Conservation (phyloP, 2,329 filamentous ascomycete species). For the Colletotrichum coccodes region DNA sequence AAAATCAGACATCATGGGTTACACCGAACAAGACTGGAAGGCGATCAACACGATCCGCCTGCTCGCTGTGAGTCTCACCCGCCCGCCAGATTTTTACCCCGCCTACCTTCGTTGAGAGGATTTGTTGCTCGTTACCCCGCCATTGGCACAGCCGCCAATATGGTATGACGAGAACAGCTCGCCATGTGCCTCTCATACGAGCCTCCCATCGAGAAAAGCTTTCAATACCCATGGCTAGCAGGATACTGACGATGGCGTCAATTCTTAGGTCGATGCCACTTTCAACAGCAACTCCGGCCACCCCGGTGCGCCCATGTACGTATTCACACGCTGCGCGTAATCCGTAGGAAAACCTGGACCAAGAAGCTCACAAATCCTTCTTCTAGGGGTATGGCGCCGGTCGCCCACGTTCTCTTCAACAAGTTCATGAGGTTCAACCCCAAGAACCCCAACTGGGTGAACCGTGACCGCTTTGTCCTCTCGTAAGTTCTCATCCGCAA, state of each 20-base stretch:
- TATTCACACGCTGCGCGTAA: constrained; percentile 32
- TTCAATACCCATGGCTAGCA: not conserved
- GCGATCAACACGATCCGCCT: constrained; percentile 98
- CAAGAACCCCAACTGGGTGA: constrained; percentile 96
- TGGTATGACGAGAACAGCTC: constrained; percentile 16
- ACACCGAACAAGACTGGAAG: constrained; percentile 86
- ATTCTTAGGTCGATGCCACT: constrained; percentile 91
- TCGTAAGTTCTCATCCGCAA: constrained; percentile 75
- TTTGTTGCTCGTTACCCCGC: constrained; percentile 46
- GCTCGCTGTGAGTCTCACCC: constrained; percentile 80
- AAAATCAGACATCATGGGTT: constrained; percentile 77
- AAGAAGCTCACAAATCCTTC: constrained; percentile 42
- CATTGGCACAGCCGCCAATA: constrained; percentile 37
- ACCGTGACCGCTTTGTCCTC: constrained; percentile 98
- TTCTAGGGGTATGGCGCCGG: constrained; percentile 83
- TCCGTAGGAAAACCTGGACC: not conserved
- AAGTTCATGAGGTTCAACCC: constrained; percentile 99
- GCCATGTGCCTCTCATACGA: not conserved
- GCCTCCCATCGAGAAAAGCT: not conserved
- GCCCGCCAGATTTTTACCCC: constrained; percentile 42
- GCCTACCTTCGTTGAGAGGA: constrained; percentile 43
- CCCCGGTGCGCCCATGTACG: constrained; percentile 95
- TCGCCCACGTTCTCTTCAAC: constrained; percentile 97
- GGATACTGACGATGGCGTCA: not conserved
- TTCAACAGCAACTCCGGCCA: constrained; percentile 96